phyloP scores from a whole-genome alignment of 148 eudicot species.

The Cornus kousa region DNA sequence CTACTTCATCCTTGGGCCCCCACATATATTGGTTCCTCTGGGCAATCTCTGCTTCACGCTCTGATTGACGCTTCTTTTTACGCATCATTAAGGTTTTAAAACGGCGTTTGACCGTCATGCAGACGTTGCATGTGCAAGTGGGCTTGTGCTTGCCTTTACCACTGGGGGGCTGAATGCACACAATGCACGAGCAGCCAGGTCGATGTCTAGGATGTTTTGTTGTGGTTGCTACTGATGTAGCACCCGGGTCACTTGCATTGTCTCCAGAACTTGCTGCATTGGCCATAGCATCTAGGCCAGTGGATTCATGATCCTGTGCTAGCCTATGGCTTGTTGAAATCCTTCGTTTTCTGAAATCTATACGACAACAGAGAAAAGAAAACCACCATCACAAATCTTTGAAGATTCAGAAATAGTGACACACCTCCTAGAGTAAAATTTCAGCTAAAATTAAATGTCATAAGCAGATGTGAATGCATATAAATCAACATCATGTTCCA shows the following conservation, averaged over 20 bases:
- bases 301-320: conserved; percentile 46
- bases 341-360: conserved; percentile 60
- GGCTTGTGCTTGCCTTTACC: conserved; percentile 83
- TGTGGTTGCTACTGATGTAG: conserved; percentile 58
- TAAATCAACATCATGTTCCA: no score
- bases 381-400: conserved; percentile 2
- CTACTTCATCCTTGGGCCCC: conserved; percentile 39
- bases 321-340: conserved; percentile 24
- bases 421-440: no score
- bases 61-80: conserved; percentile 64
- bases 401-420: neutral
- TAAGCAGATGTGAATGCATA: no score
- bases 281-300: conserved; percentile 48
- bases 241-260: conserved; percentile 31
- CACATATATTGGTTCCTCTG: conserved; percentile 34
- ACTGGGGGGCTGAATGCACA: conserved; percentile 80
- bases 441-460: no score
- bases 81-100: conserved; percentile 78
- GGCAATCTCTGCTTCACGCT: conserved; percentile 60
- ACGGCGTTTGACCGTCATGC: conserved; percentile 78
- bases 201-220: conserved; percentile 84
- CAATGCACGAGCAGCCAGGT: conserved; percentile 77
- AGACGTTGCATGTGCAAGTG: conserved; percentile 64
- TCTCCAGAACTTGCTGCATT: conserved; percentile 43
- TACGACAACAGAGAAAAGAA: conserved; percentile 2